A percentile compares a stretch with the other conserved stretches of the same genome.
Conservation (phyloP, 2,329 filamentous ascomycete genomes). For the Colletotrichum filicis region DNA sequence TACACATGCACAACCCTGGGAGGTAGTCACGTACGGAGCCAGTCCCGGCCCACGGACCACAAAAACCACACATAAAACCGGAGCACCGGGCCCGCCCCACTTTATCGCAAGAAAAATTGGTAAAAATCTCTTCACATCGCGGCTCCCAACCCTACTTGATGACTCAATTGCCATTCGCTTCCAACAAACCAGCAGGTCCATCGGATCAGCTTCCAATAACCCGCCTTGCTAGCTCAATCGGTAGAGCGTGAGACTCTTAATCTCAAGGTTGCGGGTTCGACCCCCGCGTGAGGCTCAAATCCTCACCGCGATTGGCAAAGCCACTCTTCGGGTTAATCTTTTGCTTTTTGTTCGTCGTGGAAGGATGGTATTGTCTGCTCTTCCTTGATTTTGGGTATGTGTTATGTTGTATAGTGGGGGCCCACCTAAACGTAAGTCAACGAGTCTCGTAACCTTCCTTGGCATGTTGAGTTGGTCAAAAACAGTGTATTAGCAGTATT, state of each 20-base stretch:
- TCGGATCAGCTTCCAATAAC: slow-evolving; percentile 7
- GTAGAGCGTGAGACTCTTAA: slow-evolving; percentile 80
- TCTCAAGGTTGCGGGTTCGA: slow-evolving; percentile 39
- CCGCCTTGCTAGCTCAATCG: slow-evolving; percentile 70
- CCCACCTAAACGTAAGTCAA: too few relatives aligned
- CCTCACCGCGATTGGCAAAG: slow-evolving; percentile 28
- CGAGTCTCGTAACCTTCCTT: too few relatives aligned
- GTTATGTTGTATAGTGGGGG: too few relatives aligned
- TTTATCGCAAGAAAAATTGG: not conserved
- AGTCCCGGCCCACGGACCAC: not conserved
- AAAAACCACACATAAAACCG: not conserved
- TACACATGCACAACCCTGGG: not conserved
- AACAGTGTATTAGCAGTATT: not conserved
- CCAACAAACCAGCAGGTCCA: slow-evolving; percentile 17
- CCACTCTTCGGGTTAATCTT: slow-evolving; percentile 10
- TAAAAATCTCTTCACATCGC: slow-evolving; percentile 19
- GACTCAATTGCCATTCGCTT: rapidly evolving
- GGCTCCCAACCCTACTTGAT: not conserved
- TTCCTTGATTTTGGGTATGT: too few relatives aligned
- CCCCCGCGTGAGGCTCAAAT: slow-evolving; percentile 41
- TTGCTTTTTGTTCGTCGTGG: not conserved
- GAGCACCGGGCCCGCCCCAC: not conserved
- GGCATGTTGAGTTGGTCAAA: not conserved
- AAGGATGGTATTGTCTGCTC: not conserved
- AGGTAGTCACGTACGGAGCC: too few relatives aligned